Conservation (phyloP, 805 yeast species). For the Ascoidea rubescens region DNA sequence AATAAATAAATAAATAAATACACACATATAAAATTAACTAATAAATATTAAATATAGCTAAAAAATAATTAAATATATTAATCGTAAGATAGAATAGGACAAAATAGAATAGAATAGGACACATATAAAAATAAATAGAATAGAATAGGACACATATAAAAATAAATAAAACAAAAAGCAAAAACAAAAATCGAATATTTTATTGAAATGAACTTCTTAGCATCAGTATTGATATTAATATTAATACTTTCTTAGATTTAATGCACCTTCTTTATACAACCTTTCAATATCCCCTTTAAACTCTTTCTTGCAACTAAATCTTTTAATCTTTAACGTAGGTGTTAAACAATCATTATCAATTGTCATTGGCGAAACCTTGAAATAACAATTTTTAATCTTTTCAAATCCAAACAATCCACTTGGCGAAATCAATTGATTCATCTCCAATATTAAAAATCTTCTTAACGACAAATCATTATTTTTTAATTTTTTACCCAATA, state of each 20-base stretch:
- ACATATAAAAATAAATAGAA: too few species aligned
- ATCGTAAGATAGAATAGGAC: too few species aligned
- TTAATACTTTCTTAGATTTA: not conserved
- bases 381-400: constrained; percentile 37
- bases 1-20: too few species aligned
- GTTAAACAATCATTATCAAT: constrained; percentile 51
- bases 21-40: too few species aligned
- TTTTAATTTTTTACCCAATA: constrained; percentile 13
- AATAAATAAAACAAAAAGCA: too few species aligned
- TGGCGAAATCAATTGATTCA: constrained; percentile 24
- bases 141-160: too few species aligned
- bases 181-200: too few species aligned
- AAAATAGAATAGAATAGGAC: too few species aligned
- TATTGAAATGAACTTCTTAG: too few species aligned
- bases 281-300: constrained; percentile 25
- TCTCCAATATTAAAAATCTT: constrained; percentile 17
- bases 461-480: constrained; percentile 3
- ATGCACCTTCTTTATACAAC: constrained; percentile 34
- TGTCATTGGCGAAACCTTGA: constrained; percentile 46
- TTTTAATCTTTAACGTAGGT: constrained; percentile 49
- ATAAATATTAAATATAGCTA: too few species aligned
- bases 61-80: too few species aligned
- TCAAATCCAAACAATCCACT: constrained; percentile 47
- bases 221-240: too few species aligned
- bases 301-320: constrained; percentile 32